Percentiles rank a stretch among this genome's conserved stretches.
These are phyloP conservation scores for Linum usitatissimum DNA, from an alignment of 345 rosid genomes.

Conservation along the genomic window DNA sequence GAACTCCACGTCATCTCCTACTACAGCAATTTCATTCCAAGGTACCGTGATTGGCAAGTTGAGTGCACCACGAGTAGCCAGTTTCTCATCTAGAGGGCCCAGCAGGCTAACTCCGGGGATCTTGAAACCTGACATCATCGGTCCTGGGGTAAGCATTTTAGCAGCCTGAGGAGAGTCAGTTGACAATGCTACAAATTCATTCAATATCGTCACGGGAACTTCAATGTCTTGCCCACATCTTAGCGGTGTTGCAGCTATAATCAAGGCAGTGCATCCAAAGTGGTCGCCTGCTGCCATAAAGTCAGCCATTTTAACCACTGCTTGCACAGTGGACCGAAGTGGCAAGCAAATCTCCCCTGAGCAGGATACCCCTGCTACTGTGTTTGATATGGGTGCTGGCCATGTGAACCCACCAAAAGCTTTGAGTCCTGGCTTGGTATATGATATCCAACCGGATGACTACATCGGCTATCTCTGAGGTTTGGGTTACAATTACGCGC, in stretches of 20 bases:
- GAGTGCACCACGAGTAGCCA: neutral
- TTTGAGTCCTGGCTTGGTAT: neutral
- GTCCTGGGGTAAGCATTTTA: neutral
- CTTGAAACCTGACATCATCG: constrained; percentile 2
- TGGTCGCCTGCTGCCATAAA: constrained; percentile 5
- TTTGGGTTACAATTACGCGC: neutral
- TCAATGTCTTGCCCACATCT: neutral
- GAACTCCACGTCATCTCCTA: constrained; percentile 10
- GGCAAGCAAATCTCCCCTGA: neutral
- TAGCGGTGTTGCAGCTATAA: neutral
- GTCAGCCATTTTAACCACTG: neutral
- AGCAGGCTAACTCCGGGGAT: neutral
- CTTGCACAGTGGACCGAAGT: neutral
- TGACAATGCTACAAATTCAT: neutral
- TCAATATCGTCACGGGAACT: too few species aligned
- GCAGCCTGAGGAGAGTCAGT: neutral
- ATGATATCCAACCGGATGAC: neutral
- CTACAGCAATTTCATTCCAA: neutral
- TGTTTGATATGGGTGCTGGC: neutral
- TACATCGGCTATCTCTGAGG: neutral
- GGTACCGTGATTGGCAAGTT: neutral
- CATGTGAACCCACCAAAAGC: constrained; percentile 1
- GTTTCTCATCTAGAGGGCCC: neutral
- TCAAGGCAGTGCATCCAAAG: neutral
- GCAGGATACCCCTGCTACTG: neutral